Evolutionary conservation across 352 stramenopile species (phyloP).

Genomic region (Pythium dissotocum): DNA sequence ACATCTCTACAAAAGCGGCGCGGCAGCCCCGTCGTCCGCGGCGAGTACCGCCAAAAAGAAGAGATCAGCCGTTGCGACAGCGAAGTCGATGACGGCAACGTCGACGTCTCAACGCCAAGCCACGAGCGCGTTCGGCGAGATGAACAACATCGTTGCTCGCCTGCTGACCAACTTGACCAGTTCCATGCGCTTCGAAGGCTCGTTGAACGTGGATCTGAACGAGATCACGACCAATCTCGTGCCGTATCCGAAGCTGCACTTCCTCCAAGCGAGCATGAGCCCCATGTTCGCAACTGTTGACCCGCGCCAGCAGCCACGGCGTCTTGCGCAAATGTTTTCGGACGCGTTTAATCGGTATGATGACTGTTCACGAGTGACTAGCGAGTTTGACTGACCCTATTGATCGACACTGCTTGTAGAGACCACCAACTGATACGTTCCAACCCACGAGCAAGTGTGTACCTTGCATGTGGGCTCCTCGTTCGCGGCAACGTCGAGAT

Average conservation of each 20-base stretch:
- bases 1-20: constrained; percentile 48
- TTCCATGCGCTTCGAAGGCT: constrained; percentile 98
- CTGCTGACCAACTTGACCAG: constrained; percentile 98
- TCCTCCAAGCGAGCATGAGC: constrained; percentile 92
- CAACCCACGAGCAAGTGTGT: constrained; percentile 71
- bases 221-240: constrained; percentile 99
- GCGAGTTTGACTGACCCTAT: background rate
- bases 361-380: background rate
- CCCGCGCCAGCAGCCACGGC: constrained; percentile 50
- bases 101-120: constrained; percentile 20
- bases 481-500: constrained; percentile 85
- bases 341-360: constrained; percentile 63
- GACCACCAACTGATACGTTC: constrained; percentile 77
- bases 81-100: constrained; percentile 6
- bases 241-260: constrained; percentile 98
- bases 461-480: constrained; percentile 85
- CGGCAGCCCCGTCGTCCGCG: constrained; percentile 21
- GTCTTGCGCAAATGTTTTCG: constrained; percentile 66
- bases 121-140: constrained; percentile 94
- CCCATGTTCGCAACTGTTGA: constrained; percentile 52
- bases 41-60: constrained; percentile 28
- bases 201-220: constrained; percentile 98
- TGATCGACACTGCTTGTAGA: constrained; percentile 22
- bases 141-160: constrained; percentile 98
- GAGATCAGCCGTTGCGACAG: background rate